Evolutionary conservation across 1,139 yeast species (phyloP).

Genomic region (Yamadazyma friedrichii): DNA sequence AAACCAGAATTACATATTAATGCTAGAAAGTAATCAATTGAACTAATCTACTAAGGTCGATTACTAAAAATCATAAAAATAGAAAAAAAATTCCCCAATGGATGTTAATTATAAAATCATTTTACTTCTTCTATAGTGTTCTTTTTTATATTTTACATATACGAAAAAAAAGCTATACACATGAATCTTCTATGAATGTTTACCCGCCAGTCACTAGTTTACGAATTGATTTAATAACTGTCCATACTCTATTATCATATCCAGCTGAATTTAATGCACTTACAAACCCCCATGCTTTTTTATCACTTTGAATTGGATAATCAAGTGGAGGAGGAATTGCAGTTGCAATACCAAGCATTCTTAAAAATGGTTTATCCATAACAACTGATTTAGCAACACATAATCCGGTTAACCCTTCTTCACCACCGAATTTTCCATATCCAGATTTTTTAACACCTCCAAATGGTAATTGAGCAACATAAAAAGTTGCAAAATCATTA

Average conservation of each 20-base stretch:
- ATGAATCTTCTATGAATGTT: slow-evolving; percentile 2
- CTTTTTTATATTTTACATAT: background rate
- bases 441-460: slow-evolving; percentile 95
- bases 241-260: slow-evolving; percentile 75
- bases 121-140: slow-evolving; percentile 1
- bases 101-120: background rate
- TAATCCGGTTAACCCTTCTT: slow-evolving; percentile 88
- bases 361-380: slow-evolving; percentile 72
- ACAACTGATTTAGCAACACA: slow-evolving; percentile 86
- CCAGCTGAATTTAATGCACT: slow-evolving; percentile 83
- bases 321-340: slow-evolving; percentile 85
- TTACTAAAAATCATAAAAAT: background rate
- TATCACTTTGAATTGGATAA: slow-evolving; percentile 81
- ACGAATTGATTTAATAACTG: slow-evolving; percentile 42
- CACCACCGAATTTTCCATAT: slow-evolving; percentile 96
- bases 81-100: background rate
- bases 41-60: background rate
- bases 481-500: slow-evolving; percentile 94
- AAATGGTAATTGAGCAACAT: slow-evolving; percentile 93
- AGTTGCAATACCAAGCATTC: slow-evolving; percentile 60
- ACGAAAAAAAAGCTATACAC: background rate
- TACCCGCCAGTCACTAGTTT: slow-evolving; percentile 39
- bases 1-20: slow-evolving; percentile 81
- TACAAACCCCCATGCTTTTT: slow-evolving; percentile 86
- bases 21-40: slow-evolving; percentile 10